A percentile compares a stretch with the other conserved stretches of the same genome.
These are phyloP conservation scores for Dacryopinax primogenitus DNA, from an alignment of 768 basidiomycete species.

Conservation along the genomic window DNA sequence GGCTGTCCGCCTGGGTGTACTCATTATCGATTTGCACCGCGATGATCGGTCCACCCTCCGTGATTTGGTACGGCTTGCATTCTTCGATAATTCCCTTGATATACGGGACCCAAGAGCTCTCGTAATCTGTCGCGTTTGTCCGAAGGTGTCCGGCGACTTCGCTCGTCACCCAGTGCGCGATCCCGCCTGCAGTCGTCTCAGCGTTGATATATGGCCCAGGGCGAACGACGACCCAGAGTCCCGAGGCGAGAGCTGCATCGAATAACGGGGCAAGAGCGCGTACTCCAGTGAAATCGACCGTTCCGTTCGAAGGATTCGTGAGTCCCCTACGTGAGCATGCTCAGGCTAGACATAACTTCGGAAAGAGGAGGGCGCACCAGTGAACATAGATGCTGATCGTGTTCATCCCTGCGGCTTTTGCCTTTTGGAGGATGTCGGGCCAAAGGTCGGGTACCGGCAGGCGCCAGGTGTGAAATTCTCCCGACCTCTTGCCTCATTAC, in stretches of 20 bases:
- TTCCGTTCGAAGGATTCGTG: constrained; percentile 58
- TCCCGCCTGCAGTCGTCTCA: constrained; percentile 70
- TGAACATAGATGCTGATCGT: constrained; percentile 63
- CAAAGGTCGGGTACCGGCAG: constrained; percentile 68
- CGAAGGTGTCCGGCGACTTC: constrained; percentile 52
- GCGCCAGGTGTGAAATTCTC: constrained; percentile 75
- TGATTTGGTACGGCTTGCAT: constrained; percentile 54
- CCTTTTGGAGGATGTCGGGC: constrained; percentile 70
- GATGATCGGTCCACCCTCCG: constrained; percentile 59
- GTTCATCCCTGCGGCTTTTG: constrained; percentile 70
- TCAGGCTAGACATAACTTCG: background rate
- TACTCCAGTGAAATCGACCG: constrained; percentile 60
- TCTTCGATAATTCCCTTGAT: constrained; percentile 50
- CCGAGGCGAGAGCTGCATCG: constrained; percentile 58
- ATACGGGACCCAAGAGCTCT: constrained; percentile 57
- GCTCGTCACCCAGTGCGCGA: constrained; percentile 56
- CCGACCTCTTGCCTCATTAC: constrained; percentile 39
- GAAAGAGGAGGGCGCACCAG: constrained; percentile 27
- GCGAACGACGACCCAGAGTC: constrained; percentile 66
- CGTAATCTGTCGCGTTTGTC: constrained; percentile 63
- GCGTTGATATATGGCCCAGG: constrained; percentile 71
- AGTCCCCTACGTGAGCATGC: constrained; percentile 39
- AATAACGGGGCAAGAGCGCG: constrained; percentile 57
- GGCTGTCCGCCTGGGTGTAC: constrained; percentile 39
- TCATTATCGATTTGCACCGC: constrained; percentile 53